Evolutionary conservation across 305 asterid species (phyloP).

Genomic region (Euphrasia arctica): DNA sequence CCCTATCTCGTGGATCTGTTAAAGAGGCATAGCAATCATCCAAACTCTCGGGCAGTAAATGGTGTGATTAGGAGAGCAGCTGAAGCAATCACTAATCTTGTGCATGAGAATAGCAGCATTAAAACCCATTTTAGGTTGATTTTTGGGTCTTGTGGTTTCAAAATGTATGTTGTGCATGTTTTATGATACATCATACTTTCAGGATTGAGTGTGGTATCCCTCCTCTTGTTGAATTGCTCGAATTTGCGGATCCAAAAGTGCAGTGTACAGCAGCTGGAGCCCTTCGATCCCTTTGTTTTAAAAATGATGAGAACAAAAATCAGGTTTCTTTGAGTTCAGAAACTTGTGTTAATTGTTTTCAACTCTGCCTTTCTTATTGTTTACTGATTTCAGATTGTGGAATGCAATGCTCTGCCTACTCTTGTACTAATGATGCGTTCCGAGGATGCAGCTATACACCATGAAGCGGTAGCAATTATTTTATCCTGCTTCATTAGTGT

Average conservation of each 20-base stretch:
- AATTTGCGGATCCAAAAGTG: slow-evolving; percentile 79
- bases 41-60: slow-evolving; percentile 73
- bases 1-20: slow-evolving; percentile 83
- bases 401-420: slow-evolving; percentile 91
- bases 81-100: slow-evolving; percentile 97
- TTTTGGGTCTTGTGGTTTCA: slow-evolving; percentile 5
- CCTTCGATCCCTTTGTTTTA: slow-evolving; percentile 86
- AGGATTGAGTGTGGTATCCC: slow-evolving; percentile 98
- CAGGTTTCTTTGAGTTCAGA: slow-evolving; percentile 46
- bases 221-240: slow-evolving; percentile 94
- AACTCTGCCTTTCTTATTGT: slow-evolving; percentile 17
- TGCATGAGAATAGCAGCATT: slow-evolving; percentile 94
- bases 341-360: slow-evolving; percentile 13
- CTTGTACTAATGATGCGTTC: slow-evolving; percentile 94
- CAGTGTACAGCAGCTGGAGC: slow-evolving; percentile 99
- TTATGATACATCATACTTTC: slow-evolving; percentile 25
- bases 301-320: slow-evolving; percentile 81
- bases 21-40: slow-evolving; percentile 62
- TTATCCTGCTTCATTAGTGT: not conserved
- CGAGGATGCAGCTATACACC: slow-evolving; percentile 90
- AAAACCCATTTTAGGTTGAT: slow-evolving; percentile 88
- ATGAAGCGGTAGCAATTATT: slow-evolving; percentile 80
- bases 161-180: slow-evolving; percentile 12
- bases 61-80: slow-evolving; percentile 95
- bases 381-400: slow-evolving; percentile 71